phyloP scores from a whole-genome alignment of 202 grass and related monocot genomes.

The Schoenoplectus tabernaemontani region DNA sequence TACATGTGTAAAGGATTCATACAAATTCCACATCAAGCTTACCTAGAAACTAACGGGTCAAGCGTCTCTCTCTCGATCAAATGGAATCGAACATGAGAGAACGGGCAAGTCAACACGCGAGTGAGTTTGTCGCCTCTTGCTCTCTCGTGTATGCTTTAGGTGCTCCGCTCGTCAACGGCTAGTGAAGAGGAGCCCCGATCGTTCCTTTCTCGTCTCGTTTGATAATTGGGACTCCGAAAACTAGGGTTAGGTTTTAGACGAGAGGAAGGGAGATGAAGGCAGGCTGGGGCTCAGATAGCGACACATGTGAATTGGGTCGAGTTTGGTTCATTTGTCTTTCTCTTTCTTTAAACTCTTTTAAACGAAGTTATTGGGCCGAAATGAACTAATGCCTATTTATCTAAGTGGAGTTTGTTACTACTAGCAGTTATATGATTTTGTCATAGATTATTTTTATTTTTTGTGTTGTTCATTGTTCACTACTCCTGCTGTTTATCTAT shows the following conservation, averaged over 20 bases:
- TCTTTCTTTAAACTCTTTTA: too few species aligned
- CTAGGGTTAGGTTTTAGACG: constrained; percentile 9
- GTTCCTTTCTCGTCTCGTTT: background rate
- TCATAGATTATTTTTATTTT: too few species aligned
- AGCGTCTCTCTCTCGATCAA: background rate
- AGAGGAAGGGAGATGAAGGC: background rate
- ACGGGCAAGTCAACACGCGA: background rate
- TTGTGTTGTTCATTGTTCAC: too few species aligned
- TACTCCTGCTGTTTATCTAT: too few species aligned
- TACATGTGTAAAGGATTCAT: background rate
- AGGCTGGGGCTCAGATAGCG: too few species aligned
- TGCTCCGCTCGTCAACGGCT: background rate
- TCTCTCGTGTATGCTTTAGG: background rate
- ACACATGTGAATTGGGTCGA: too few species aligned
- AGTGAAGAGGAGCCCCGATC: background rate
- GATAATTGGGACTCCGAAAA: background rate
- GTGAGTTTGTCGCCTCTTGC: background rate
- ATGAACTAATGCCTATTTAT: too few species aligned
- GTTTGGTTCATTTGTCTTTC: too few species aligned
- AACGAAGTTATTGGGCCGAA: too few species aligned
- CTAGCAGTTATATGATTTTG: too few species aligned
- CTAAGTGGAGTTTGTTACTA: too few species aligned
- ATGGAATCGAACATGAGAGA: background rate
- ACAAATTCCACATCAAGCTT: background rate
- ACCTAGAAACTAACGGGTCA: background rate